phyloP scores from a whole-genome alignment of 2,329 filamentous ascomycete genomes.

The Coniosporium tulheliwenetii region DNA sequence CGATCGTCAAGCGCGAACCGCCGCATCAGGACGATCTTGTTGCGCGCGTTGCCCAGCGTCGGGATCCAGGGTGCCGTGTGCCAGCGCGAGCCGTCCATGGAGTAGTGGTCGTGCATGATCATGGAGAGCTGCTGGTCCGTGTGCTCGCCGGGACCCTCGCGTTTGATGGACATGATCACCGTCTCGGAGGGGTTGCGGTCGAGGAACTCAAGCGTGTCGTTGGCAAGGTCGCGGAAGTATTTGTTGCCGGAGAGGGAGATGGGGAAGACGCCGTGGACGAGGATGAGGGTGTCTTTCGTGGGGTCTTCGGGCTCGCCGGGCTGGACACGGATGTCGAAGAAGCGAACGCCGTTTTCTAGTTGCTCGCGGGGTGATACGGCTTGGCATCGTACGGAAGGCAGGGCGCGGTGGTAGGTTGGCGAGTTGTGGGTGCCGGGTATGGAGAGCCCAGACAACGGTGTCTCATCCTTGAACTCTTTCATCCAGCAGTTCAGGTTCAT shows the following conservation, averaged over 20 bases:
- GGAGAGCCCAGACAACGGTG: slow-evolving; percentile 63
- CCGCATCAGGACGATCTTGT: slow-evolving; percentile 70
- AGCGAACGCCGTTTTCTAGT: slow-evolving; percentile 79
- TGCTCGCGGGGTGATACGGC: slow-evolving; percentile 62
- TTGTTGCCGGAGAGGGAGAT: slow-evolving; percentile 70
- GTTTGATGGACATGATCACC: slow-evolving; percentile 75
- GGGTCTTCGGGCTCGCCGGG: slow-evolving; percentile 40
- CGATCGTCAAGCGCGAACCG: slow-evolving; percentile 54
- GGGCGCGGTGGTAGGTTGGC: slow-evolving; percentile 66
- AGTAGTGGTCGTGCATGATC: slow-evolving; percentile 60
- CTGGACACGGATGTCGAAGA: slow-evolving; percentile 81
- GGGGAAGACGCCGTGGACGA: slow-evolving; percentile 85
- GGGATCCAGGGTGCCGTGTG: slow-evolving; percentile 66
- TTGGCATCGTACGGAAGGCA: slow-evolving; percentile 90
- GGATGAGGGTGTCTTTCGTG: slow-evolving; percentile 50
- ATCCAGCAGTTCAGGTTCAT: slow-evolving; percentile 65
- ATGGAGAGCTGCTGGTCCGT: slow-evolving; percentile 65
- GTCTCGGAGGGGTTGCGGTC: slow-evolving; percentile 65
- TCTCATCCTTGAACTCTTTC: slow-evolving; percentile 53
- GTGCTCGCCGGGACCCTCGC: slow-evolving; percentile 69
- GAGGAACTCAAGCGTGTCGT: slow-evolving; percentile 60
- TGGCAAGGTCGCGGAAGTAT: slow-evolving; percentile 59
- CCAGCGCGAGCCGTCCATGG: slow-evolving; percentile 46
- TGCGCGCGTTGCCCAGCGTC: slow-evolving; percentile 60
- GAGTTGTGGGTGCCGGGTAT: slow-evolving; percentile 96